A percentile compares a stretch with the other conserved stretches of the same genome.
phyloP scores from a whole-genome alignment of 2,329 filamentous ascomycete species.

The Aquanectria penicillioides region DNA sequence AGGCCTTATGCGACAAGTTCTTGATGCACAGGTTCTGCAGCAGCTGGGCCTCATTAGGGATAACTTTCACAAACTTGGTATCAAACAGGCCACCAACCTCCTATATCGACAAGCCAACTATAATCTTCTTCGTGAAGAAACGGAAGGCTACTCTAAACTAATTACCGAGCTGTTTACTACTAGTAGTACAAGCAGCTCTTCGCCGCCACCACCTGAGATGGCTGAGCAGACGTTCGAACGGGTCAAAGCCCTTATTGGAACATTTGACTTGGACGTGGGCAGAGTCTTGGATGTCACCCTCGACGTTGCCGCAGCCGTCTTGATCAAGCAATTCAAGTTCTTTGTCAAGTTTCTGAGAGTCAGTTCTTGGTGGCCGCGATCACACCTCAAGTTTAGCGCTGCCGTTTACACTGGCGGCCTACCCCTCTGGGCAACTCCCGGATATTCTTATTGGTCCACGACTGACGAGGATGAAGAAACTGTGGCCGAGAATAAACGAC shows the following conservation, averaged over 20 bases:
- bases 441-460: conserved; percentile 69
- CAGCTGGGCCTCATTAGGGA: conserved; percentile 82
- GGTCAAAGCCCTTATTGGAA: conserved; percentile 93
- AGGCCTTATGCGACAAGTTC: conserved; percentile 77
- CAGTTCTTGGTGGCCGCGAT: conserved; percentile 96
- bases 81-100: conserved; percentile 90
- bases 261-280: conserved; percentile 96
- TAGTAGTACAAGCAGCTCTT: conserved; percentile 79
- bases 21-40: conserved; percentile 83
- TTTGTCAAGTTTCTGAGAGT: conserved; percentile 91
- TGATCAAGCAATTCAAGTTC: conserved; percentile 93
- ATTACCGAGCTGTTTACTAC: conserved; percentile 96
- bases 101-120: conserved; percentile 97
- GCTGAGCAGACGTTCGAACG: conserved; percentile 89
- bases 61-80: conserved; percentile 85
- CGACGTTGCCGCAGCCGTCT: conserved; percentile 91
- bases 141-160: conserved; percentile 95
- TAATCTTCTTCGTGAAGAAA: conserved; percentile 93
- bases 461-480: conserved; percentile 75
- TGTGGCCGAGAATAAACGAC: conserved; percentile 64
- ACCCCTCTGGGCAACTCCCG: conserved; percentile 87
- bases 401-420: conserved; percentile 69
- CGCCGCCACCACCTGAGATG: conserved; percentile 77
- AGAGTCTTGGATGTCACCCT: conserved; percentile 93
- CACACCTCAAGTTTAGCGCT: conserved; percentile 54